Evolutionary conservation across 1,284 basidiomycete species (phyloP).

Genomic region (Fistulina hepatica): DNA sequence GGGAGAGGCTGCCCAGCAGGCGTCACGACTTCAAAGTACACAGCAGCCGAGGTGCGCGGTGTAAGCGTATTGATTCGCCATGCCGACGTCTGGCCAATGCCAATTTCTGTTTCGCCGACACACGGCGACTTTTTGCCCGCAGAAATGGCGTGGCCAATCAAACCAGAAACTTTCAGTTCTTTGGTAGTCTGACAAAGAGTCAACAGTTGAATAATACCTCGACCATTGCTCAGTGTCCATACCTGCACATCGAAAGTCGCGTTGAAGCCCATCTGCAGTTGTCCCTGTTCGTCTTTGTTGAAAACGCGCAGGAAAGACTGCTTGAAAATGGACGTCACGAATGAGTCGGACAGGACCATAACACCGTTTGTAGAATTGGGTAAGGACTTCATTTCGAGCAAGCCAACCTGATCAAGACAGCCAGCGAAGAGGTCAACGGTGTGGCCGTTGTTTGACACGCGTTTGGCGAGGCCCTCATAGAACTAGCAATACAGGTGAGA

Average conservation of each 20-base stretch:
- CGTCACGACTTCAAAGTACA: constrained; percentile 99
- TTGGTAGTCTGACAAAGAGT: constrained; percentile 72
- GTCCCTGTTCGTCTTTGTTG: constrained; percentile 87
- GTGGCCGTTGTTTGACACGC: constrained; percentile 91
- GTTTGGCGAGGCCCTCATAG: constrained; percentile 92
- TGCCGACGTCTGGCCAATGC: constrained; percentile 97
- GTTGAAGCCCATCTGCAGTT: constrained; percentile 97
- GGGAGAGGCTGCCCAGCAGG: constrained; percentile 93
- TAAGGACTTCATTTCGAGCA: constrained; percentile 95
- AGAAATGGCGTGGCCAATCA: constrained; percentile 96
- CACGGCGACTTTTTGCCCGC: constrained; percentile 94
- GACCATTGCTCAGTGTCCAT: constrained; percentile 12
- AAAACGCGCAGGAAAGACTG: constrained; percentile 94
- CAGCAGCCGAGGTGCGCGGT: constrained; percentile 81
- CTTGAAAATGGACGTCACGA: constrained; percentile 98
- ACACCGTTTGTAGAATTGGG: constrained; percentile 94
- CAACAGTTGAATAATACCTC: not conserved
- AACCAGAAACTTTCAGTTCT: constrained; percentile 95
- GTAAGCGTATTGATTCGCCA: constrained; percentile 95
- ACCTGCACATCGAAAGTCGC: constrained; percentile 97
- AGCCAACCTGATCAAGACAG: constrained; percentile 95
- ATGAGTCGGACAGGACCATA: constrained; percentile 94
- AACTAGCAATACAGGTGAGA: constrained; percentile 42
- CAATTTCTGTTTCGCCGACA: constrained; percentile 98
- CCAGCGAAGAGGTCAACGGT: constrained; percentile 94